Percentiles rank a stretch among this genome's conserved stretches.
Evolutionary conservation across 805 yeast genomes (phyloP).

Genomic region (Danielia reshetovae): DNA sequence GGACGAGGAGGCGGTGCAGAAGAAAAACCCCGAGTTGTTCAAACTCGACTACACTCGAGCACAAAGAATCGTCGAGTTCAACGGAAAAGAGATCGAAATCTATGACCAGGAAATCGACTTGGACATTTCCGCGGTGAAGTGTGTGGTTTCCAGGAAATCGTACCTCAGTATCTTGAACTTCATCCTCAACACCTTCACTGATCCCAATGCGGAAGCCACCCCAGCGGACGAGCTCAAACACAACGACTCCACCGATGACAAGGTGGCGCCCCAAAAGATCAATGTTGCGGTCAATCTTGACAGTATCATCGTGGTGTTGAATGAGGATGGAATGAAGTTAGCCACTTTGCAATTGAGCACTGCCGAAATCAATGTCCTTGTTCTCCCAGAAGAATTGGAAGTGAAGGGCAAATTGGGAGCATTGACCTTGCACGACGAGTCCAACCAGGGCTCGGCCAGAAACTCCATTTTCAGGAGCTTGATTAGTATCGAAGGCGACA

Average conservation of each 20-base stretch:
- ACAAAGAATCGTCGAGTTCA: conserved; percentile 55
- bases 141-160: conserved; percentile 74
- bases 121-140: conserved; percentile 71
- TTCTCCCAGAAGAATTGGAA: conserved; percentile 76
- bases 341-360: conserved; percentile 75
- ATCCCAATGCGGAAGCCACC: conserved; percentile 63
- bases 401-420: conserved; percentile 74
- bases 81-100: conserved; percentile 55
- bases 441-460: conserved; percentile 56
- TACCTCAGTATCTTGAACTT: conserved; percentile 76
- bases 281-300: conserved; percentile 65
- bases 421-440: conserved; percentile 70
- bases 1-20: conserved; percentile 29
- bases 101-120: conserved; percentile 75
- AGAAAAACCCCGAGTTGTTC: conserved; percentile 45
- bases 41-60: conserved; percentile 53
- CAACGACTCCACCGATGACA: conserved; percentile 53
- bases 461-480: conserved; percentile 61
- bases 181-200: conserved; percentile 80
- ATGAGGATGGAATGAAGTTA: conserved; percentile 77
- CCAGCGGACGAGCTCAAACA: conserved; percentile 72
- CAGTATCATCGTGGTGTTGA: conserved; percentile 68
- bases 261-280: conserved; percentile 68
- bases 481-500: conserved; percentile 75
- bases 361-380: conserved; percentile 61